Evolutionary conservation across 192 early-diverging fungal genomes (phyloP).

Genomic region (Powellomyces hirtus): DNA sequence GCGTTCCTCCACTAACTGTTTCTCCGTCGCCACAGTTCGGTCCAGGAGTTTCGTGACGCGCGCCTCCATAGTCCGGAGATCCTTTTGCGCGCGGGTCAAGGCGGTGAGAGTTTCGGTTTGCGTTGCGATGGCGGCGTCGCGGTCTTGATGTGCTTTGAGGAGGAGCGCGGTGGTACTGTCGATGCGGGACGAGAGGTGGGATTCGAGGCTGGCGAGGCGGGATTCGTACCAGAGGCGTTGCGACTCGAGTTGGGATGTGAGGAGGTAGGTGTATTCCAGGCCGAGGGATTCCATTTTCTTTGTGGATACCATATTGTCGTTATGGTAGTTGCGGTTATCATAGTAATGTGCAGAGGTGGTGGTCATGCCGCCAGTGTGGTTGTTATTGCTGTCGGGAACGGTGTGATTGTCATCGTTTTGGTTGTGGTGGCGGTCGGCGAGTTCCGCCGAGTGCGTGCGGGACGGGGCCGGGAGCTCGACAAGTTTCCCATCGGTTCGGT

Average conservation of each 20-base stretch:
- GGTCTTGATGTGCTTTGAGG: slow-evolving; percentile 5
- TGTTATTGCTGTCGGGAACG: not conserved
- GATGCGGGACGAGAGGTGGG: not conserved
- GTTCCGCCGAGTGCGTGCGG: not conserved
- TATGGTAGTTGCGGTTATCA: not conserved
- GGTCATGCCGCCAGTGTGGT: not conserved
- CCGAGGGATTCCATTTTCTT: slow-evolving; percentile 76
- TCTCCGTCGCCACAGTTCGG: slow-evolving; percentile 51
- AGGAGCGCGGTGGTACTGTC: not conserved
- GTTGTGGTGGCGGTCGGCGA: not conserved
- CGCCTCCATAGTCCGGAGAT: slow-evolving; percentile 50
- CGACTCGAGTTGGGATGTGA: slow-evolving; percentile 83
- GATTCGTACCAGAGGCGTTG: slow-evolving; percentile 84
- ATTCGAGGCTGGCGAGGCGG: slow-evolving; percentile 47
- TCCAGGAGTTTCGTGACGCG: slow-evolving; percentile 60
- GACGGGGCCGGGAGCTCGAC: slow-evolving; percentile 73
- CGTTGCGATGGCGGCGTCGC: not conserved
- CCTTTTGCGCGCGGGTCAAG: not conserved
- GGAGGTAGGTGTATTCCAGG: slow-evolving; percentile 77
- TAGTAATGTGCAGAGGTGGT: not conserved
- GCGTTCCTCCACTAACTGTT: slow-evolving; percentile 70
- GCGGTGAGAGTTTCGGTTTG: not conserved
- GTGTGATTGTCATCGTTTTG: not conserved
- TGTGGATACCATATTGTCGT: slow-evolving; percentile 16
- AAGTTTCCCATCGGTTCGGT: slow-evolving; percentile 85